phyloP scores from a whole-genome alignment of 495 filamentous ascomycete species.

The Xylaria grammica region DNA sequence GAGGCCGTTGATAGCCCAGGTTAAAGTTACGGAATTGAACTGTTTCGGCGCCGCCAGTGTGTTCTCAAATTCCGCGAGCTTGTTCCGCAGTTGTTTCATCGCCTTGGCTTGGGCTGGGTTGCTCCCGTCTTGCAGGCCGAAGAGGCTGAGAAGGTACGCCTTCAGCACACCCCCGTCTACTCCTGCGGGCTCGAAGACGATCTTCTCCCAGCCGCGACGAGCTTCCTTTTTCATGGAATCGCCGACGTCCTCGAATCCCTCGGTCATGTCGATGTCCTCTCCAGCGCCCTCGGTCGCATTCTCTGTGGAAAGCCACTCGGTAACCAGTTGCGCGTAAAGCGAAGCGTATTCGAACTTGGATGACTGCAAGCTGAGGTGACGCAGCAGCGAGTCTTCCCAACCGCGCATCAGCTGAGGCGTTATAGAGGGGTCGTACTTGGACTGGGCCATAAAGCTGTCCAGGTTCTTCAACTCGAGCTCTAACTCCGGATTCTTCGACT shows the following conservation, averaged over 20 bases:
- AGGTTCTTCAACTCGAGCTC: conserved; percentile 52
- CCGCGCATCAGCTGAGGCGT: conserved; percentile 49
- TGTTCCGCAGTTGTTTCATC: conserved; percentile 49
- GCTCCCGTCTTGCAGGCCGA: conserved; percentile 45
- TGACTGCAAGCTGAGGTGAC: conserved; percentile 56
- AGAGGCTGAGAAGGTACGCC: conserved; percentile 59
- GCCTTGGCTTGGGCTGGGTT: conserved; percentile 40
- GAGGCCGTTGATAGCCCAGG: conserved; percentile 60
- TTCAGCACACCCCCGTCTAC: conserved; percentile 53
- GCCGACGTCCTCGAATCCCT: conserved; percentile 50
- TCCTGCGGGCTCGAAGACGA: conserved; percentile 59
- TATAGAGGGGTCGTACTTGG: conserved; percentile 61
- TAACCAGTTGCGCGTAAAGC: conserved; percentile 66
- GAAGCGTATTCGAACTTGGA: conserved; percentile 64
- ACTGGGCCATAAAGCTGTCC: conserved; percentile 60
- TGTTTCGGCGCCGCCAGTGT: conserved; percentile 42
- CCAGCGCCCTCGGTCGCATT: conserved; percentile 25
- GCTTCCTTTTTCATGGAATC: conserved; percentile 54
- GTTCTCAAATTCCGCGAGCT: conserved; percentile 52
- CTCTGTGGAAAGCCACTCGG: conserved; percentile 60
- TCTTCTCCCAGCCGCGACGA: conserved; percentile 58
- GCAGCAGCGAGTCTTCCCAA: conserved; percentile 56
- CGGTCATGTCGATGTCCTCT: conserved; percentile 34
- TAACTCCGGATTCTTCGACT: conserved; percentile 36
- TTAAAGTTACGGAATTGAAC: conserved; percentile 48